Percentiles rank a stretch among this genome's conserved stretches.
Evolutionary conservation across 306 rosid species (phyloP).

Genomic region (Quercus agrifolia): DNA sequence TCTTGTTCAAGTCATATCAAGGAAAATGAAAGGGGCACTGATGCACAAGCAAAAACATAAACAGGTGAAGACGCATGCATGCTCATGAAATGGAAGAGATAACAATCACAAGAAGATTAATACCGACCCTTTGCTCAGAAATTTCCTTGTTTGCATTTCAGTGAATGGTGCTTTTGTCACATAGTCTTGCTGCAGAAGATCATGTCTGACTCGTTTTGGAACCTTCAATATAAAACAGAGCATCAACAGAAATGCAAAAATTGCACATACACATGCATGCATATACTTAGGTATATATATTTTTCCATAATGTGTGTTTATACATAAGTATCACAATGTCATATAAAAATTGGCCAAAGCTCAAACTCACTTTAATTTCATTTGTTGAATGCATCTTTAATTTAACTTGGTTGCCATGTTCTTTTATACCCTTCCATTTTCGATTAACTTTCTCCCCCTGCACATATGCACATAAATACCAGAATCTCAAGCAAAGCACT

Average conservation of each 20-base stretch:
- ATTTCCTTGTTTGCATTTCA: constrained; percentile 47
- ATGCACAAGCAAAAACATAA: constrained; percentile 1
- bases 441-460: constrained; percentile 57
- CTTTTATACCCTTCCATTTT: constrained; percentile 44
- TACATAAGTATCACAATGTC: background rate
- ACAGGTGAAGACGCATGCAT: background rate
- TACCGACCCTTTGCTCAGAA: constrained; percentile 52
- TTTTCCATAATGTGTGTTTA: too few relatives aligned
- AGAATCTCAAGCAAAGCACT: constrained; percentile 21
- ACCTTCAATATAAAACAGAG: constrained; percentile 34
- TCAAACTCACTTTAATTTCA: constrained; percentile 62
- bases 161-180: constrained; percentile 35
- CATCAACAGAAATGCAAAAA: constrained; percentile 25
- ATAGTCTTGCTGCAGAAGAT: constrained; percentile 38
- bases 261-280: constrained; percentile 1
- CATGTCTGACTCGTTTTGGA: constrained; percentile 50
- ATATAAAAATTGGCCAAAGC: constrained; percentile 12
- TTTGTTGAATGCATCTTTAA: constrained; percentile 43
- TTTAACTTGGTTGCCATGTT: constrained; percentile 36
- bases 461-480: constrained; percentile 16
- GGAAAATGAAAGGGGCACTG: background rate
- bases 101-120: background rate
- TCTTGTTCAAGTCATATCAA: background rate
- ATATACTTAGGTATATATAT: background rate
- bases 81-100: constrained; percentile 1